Evolutionary conservation across 176 grass and related monocot genomes (phyloP), one percentile per base, ranked within the genome.

Genomic region (Pontederia paniculata): DNA sequence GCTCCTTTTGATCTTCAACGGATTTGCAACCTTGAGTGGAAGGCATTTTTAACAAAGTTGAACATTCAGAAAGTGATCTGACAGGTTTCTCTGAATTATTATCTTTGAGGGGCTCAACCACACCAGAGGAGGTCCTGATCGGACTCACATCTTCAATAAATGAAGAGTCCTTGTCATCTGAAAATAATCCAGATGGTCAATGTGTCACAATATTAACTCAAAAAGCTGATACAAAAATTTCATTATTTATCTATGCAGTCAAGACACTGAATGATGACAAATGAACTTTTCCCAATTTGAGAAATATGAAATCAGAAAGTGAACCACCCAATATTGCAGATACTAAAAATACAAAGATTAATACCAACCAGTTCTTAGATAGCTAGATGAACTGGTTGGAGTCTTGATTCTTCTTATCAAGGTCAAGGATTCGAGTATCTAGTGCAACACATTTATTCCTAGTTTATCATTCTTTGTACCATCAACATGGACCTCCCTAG

Each of bases 121-220:
- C 54, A 22, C 50, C 48, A 42, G 74, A 60, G 12, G 47, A 76
- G 28, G 77, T 73, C 70, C 78, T 79, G 63, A 54, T 65, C 71
- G 76, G 70, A 49, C 61, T 91, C 53, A 71, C 71, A 81, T 74
- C 75, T 69, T 73, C 66, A 42, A 67, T 64, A 54, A 80, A 77
- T 45, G 73, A 73, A 2, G 73, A 88, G 58, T 66, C 59, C 15
- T 87, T 77, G 73, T 76, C 84, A 31, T 74, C 84, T 85, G 62
- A 77, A 80, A 82, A 72, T 57, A 71, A 72, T 52, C 52, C 23
- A 81, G 47, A 45, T 60, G 55, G 58, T 73, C 75, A 73, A 64
- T 25, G 7, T 71, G 48, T 64, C 53, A 60, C 70, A 48, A 80
- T 62, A 68, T 53, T 18, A 77, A 62, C 31, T 63, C 67, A 37